Conservation (phyloP, 2,329 filamentous ascomycete species). For the Aspergillus fumigatiaffinis region DNA sequence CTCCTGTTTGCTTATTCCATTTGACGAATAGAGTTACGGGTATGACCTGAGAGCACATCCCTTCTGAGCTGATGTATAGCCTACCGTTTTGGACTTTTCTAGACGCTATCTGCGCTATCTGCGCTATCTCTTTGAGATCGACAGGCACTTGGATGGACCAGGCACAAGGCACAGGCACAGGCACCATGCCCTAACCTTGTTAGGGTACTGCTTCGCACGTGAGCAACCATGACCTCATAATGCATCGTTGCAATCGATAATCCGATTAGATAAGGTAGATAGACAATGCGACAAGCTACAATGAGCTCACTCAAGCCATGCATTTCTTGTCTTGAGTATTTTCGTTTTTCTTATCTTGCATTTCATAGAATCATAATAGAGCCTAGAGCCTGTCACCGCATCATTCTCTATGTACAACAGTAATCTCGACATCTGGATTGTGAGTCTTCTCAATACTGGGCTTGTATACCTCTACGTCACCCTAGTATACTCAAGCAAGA, state of each 20-base stretch:
- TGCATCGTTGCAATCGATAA: background rate
- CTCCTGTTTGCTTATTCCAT: conserved; percentile 31
- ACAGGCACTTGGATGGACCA: background rate
- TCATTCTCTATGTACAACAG: conserved; percentile 40
- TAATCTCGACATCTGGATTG: conserved; percentile 55
- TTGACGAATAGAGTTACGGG: conserved; percentile 27
- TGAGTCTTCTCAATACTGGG: conserved; percentile 31
- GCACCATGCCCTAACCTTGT: conserved; percentile 1
- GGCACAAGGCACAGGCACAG: background rate
- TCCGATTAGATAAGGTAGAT: conserved; percentile 4
- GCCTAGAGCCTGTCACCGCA: background rate
- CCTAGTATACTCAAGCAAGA: background rate
- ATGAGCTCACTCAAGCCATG: background rate
- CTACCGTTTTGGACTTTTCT: background rate
- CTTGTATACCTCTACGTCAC: background rate
- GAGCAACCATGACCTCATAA: conserved; percentile 3
- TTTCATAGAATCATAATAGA: background rate
- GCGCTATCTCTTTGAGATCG: background rate
- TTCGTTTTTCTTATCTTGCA: background rate
- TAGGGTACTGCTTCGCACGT: conserved; percentile 5
- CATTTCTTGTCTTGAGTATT: background rate
- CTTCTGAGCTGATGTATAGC: background rate
- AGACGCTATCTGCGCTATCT: background rate
- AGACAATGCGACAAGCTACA: background rate
- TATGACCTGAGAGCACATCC: conserved; percentile 12